Conservation (phyloP, 169 alveolate species). For the Cryptosporidium felis region DNA sequence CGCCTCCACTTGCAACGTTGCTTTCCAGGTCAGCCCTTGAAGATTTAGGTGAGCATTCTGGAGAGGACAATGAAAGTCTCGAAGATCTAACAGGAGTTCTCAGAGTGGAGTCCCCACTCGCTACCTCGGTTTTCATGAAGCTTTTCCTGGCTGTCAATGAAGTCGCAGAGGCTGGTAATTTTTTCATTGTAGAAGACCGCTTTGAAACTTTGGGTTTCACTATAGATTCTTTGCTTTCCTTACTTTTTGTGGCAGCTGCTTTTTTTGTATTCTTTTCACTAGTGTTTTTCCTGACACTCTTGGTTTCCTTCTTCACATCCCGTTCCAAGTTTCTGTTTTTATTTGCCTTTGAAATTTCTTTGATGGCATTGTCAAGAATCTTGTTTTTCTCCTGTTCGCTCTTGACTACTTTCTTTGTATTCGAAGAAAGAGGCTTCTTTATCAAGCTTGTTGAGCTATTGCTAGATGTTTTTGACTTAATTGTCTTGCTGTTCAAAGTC, state of each 20-base stretch:
- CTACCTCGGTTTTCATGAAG: not conserved
- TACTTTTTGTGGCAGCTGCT: not conserved
- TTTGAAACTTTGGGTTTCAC: not conserved
- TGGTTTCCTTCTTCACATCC: not conserved
- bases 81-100: slow-evolving; percentile 38
- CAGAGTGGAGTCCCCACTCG: not conserved
- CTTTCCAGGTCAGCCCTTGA: not conserved
- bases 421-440: not conserved
- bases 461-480: slow-evolving; percentile 12
- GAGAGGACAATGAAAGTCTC: not conserved
- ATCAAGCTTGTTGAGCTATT: not conserved
- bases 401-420: not conserved
- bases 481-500: slow-evolving; percentile 6
- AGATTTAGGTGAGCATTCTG: slow-evolving; percentile 4
- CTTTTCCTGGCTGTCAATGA: slow-evolving; percentile 28
- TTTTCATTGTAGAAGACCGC: not conserved
- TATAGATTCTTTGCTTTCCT: not conserved
- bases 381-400: slow-evolving; percentile 15
- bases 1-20: not conserved
- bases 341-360: not conserved
- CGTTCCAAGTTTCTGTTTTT: not conserved
- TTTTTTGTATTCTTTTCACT: slow-evolving; percentile 4
- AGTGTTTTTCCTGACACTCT: not conserved
- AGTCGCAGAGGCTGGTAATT: slow-evolving; percentile 55
- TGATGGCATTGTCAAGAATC: slow-evolving; percentile 6